Base-by-base conservation (phyloP, 1,139 yeast species). In the Saccharomyces uvarum region DNA sequence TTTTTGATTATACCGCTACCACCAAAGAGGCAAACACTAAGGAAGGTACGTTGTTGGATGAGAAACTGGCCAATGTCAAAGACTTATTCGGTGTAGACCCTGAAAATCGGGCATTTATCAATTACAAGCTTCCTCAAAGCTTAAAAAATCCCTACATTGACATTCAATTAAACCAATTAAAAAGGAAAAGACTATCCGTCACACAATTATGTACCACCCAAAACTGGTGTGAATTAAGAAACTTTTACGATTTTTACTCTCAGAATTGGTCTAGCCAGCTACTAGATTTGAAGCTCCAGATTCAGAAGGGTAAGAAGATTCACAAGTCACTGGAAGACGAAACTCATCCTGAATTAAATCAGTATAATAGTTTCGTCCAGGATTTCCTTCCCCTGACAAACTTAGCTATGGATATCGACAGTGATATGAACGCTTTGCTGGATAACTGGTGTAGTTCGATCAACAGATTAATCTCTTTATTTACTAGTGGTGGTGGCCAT, bases 181-280 rank as follows among this genome's bases (percentile, higher is more conserved):
- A 54, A 56, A 38, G 44, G 41, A 50, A 44, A 46, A 56, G 70
- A 42, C 56, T 68, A 8, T 66, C 70, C 6, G 83, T 80, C 6
- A 79, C 83, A 0, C 75, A 73, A 54, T 61, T 81, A 16, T 65
- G 79, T 9, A 74, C 80, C 0, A 67, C 71, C 47, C 69, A 73
- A 32, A 38, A 38, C 19, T 81, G 84, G 84, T 81, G 85, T 67
- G 84, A 80, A 60, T 64, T 80, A 54, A 63, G 77, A 29, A 73
- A 72, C 19, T 73, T 74, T 52, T 81, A 79, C 61, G 73, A 72
- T 21, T 63, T 77, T 0, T 80, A 75, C 59, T 70, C 81, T 0
- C 44, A 38, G 7, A 38, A 19, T 38, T 38, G 11, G 44, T 16
- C 44, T 4, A 38, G 19, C 8, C 44, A 19, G 11, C 24, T 38